A percentile compares a stretch with the other conserved stretches of the same genome.
Evolutionary conservation across 208 protist species (phyloP).

Genomic region (Sergeia podlipaevii): DNA sequence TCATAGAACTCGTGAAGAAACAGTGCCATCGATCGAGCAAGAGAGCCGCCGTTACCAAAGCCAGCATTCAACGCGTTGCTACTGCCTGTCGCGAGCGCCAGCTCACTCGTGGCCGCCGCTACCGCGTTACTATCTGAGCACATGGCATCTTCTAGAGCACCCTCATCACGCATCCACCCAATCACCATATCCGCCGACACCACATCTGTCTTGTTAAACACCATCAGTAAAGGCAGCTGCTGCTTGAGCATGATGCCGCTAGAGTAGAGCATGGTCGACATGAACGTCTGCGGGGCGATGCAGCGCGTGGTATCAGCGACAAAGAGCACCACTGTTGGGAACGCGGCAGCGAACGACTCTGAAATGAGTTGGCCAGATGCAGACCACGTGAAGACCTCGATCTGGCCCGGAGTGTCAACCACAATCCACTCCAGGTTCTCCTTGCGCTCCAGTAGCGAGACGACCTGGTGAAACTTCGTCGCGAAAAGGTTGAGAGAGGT

Average conservation of each 20-base stretch:
- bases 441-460: constrained; percentile 86
- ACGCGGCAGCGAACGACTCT: constrained; percentile 91
- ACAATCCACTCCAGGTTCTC: constrained; percentile 92
- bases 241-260: constrained; percentile 98
- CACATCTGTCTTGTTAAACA: constrained; percentile 99
- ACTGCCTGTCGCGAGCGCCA: background rate
- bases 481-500: constrained; percentile 98
- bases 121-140: constrained; percentile 27
- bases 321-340: constrained; percentile 96
- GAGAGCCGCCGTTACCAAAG: constrained; percentile 79
- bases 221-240: constrained; percentile 96
- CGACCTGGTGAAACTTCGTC: constrained; percentile 98
- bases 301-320: constrained; percentile 97
- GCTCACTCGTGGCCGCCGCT: background rate
- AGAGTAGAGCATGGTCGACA: constrained; percentile 99
- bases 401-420: constrained; percentile 99
- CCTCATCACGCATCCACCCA: constrained; percentile 95
- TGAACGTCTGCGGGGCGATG: constrained; percentile 95
- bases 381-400: constrained; percentile 99
- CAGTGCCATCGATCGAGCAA: constrained; percentile 93
- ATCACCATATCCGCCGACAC: constrained; percentile 72
- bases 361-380: constrained; percentile 98
- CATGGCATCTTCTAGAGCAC: constrained; percentile 83
- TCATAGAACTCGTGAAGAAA: constrained; percentile 99
- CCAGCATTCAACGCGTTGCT: constrained; percentile 2